A percentile compares a stretch with the other conserved stretches of the same genome.
These are phyloP conservation scores for Aspergillus pseudotamarii DNA, from an alignment of 2,329 filamentous ascomycete genomes.

Conservation along the genomic window DNA sequence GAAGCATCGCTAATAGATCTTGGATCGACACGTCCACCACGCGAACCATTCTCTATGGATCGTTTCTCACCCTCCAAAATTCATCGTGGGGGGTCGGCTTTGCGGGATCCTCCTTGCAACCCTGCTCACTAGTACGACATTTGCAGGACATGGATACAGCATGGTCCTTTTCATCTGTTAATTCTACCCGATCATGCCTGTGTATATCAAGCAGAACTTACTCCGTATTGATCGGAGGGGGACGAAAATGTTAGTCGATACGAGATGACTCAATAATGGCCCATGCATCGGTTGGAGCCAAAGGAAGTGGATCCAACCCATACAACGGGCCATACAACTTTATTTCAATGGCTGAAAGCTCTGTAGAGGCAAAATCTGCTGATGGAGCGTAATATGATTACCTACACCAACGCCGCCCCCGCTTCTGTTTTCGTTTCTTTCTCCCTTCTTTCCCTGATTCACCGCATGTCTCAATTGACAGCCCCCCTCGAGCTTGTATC, in stretches of 20 bases:
- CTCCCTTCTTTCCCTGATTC: slow-evolving; percentile 6
- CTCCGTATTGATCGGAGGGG: background rate
- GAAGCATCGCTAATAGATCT: background rate
- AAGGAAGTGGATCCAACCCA: slow-evolving; percentile 7
- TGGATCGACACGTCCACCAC: slow-evolving; percentile 6
- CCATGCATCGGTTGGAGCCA: background rate
- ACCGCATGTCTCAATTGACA: background rate
- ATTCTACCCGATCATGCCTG: background rate
- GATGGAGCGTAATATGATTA: background rate
- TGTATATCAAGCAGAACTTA: background rate
- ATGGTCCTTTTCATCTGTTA: background rate
- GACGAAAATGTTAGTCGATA: background rate
- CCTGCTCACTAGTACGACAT: background rate
- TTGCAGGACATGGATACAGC: background rate
- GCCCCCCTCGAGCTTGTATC: background rate
- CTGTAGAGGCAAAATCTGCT: slow-evolving; percentile 8
- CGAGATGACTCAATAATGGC: background rate
- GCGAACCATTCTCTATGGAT: background rate
- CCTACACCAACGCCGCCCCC: background rate
- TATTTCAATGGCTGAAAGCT: slow-evolving; percentile 7
- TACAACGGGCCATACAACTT: slow-evolving; percentile 6
- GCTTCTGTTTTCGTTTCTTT: slow-evolving; percentile 8
- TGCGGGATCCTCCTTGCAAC: background rate
- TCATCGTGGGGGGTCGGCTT: background rate
- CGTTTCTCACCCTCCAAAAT: background rate